Evolutionary conservation across 2,329 filamentous ascomycete genomes (phyloP), one percentile per base, ranked within the genome.

Genomic region (Penicillium frequentans): DNA sequence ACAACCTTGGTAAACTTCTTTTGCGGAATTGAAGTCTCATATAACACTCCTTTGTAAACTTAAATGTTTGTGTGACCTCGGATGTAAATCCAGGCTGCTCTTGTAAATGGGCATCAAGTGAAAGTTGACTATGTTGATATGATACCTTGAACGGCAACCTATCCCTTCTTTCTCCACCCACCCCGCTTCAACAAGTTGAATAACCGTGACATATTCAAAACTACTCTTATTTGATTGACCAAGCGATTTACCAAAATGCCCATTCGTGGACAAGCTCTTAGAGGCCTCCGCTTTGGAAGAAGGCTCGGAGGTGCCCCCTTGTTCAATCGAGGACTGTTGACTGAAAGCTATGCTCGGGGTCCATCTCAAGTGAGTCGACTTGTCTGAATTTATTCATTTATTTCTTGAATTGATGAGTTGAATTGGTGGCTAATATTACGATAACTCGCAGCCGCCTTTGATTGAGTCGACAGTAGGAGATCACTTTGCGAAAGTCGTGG

Each of bases 391-490:
- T 10, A 23, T 14, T 9, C 24, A 23, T 21, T 4, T 3, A 4
- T 44, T 45, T 26, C 31, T 19, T 3, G 2, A 33, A 26, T 13
- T 21, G 8, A n/a, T 7, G 23, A 26, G 10, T 14, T 24, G 16
- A 11, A 24, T 4, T 19, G 10, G 19, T 29, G 13, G 14, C 37
- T 46, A 44, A 50, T 44, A 21, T 54, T 33, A 16, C 47, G 47
- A 9, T 60, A 26, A 37, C 19, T 23, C 52, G 16, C 19, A 79
- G 73, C 78, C 78, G 21, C 77, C 79, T 6, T 71, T 81, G 37
- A 67, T 81, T 37, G 77, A 80, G 55, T 74, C 77, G 49, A 81
- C 79, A 1, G 68, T 81, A 43, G 75, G 77, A 14, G 74, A 78
- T 14, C 76, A 81, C 62, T 81, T 81, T 58, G 65, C 72, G 11